Evolutionary conservation across 163 green algal species (phyloP).

Genomic region (Trebouxiophyceae sp.): DNA sequence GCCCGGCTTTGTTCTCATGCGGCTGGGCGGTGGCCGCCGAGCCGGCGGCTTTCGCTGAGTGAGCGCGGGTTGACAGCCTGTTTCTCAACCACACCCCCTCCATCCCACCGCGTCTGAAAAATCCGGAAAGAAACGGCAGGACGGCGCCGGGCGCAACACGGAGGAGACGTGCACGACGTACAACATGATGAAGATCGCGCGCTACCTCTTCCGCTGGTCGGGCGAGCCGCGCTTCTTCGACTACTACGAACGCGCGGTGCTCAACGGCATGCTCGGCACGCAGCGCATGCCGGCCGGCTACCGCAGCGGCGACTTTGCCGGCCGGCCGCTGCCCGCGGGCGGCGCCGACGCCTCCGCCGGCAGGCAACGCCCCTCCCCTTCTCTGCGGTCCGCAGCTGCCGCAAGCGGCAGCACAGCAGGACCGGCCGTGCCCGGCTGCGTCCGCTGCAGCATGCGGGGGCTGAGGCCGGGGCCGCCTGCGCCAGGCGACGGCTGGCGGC

Average conservation of each 20-base stretch:
- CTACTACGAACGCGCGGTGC: conserved; percentile 54
- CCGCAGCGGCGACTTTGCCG: no score
- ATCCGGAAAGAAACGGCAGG: no score
- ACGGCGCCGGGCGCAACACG: conserved; percentile 22
- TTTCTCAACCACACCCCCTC: no score
- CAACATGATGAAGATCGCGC: conserved; percentile 33
- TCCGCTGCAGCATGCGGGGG: not conserved
- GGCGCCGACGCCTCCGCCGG: no score
- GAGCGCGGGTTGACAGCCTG: no score
- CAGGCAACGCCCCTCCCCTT: no score
- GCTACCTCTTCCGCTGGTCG: conserved; percentile 31
- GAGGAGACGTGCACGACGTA: conserved; percentile 63
- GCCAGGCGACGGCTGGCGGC: not conserved
- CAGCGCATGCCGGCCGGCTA: conserved; percentile 23
- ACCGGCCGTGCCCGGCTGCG: not conserved
- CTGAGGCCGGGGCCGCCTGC: not conserved
- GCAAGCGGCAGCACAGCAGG: not conserved
- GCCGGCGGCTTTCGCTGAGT: no score
- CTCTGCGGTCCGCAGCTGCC: not conserved
- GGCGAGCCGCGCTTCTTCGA: conserved; percentile 40
- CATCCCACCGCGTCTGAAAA: no score
- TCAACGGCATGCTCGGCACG: conserved; percentile 48
- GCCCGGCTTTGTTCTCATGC: no score
- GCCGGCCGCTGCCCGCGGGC: no score
- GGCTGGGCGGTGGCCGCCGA: no score